Percentiles rank a stretch among this genome's conserved stretches.
phyloP scores from a whole-genome alignment of 257 asterid genomes.

The Nicotiana attenuata region DNA sequence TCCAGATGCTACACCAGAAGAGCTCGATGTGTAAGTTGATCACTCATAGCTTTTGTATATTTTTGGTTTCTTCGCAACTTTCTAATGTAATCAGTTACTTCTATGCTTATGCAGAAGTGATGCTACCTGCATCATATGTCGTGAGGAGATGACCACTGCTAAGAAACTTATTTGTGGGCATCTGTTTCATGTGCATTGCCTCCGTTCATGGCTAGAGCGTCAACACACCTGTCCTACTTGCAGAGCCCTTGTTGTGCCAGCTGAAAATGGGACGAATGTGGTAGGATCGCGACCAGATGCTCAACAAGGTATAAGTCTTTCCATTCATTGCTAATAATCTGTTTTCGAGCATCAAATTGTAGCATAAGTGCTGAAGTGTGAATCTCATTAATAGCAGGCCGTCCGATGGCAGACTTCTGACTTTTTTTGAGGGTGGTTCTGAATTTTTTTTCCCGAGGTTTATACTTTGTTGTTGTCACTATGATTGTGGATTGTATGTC shows the following conservation, averaged over 20 bases:
- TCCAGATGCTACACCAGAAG: slow-evolving; percentile 96
- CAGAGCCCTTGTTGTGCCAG: slow-evolving; percentile 91
- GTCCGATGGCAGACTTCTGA: neutral
- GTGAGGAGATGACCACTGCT: slow-evolving; percentile 96
- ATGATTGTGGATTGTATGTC: neutral
- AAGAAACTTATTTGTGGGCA: slow-evolving; percentile 92
- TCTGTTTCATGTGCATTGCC: slow-evolving; percentile 93
- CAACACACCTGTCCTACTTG: slow-evolving; percentile 96
- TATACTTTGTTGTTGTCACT: neutral
- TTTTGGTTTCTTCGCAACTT: slow-evolving; percentile 10
- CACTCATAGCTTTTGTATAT: neutral
- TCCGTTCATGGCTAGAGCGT: slow-evolving; percentile 93
- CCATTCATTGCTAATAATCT: neutral
- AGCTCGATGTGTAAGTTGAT: slow-evolving; percentile 58
- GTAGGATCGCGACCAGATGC: slow-evolving; percentile 43
- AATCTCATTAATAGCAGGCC: neutral
- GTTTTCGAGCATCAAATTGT: neutral
- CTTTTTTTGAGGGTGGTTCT: neutral
- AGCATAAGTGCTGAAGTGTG: neutral
- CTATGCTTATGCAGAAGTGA: slow-evolving; percentile 52
- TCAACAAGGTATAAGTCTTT: slow-evolving; percentile 52
- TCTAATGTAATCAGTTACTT: slow-evolving; percentile 7
- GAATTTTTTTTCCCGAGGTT: neutral
- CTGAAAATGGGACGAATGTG: slow-evolving; percentile 54
- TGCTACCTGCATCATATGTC: slow-evolving; percentile 91